These are phyloP conservation scores for Centella asiatica DNA, from an alignment of 129 eudicot species.

Conservation along the genomic window DNA sequence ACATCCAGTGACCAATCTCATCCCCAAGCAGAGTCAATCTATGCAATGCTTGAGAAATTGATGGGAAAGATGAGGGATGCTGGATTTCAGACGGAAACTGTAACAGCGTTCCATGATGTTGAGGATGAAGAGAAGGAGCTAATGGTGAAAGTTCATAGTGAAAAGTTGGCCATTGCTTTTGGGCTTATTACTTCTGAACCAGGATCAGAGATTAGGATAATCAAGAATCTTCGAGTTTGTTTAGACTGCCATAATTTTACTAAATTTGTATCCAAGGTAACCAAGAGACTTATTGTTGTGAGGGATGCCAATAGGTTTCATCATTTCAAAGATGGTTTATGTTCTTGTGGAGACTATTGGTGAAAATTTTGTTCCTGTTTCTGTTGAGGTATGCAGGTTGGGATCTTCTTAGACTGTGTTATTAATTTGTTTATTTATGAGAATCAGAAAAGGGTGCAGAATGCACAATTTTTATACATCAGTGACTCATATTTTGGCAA, in stretches of 20 bases:
- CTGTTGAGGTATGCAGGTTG: slow-evolving; percentile 2
- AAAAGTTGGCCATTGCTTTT: slow-evolving; percentile 83
- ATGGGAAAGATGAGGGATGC: slow-evolving; percentile 82
- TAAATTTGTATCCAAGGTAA: slow-evolving; percentile 64
- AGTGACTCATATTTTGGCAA: too few species aligned
- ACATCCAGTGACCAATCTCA: slow-evolving; percentile 72
- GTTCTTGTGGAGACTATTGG: slow-evolving; percentile 99
- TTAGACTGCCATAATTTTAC: slow-evolving; percentile 91
- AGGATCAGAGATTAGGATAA: slow-evolving; percentile 69
- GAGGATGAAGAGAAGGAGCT: slow-evolving; percentile 98
- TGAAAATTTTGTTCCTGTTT: slow-evolving; percentile 18
- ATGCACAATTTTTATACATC: too few species aligned
- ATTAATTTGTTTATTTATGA: neutral
- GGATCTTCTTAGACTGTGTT: neutral
- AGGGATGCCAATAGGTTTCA: slow-evolving; percentile 97
- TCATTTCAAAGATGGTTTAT: slow-evolving; percentile 75
- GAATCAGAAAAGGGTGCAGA: too few species aligned
- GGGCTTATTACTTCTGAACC: slow-evolving; percentile 60
- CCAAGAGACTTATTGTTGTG: slow-evolving; percentile 64
- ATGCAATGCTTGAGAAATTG: slow-evolving; percentile 52
- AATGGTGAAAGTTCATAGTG: slow-evolving; percentile 95
- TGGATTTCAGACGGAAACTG: slow-evolving; percentile 76
- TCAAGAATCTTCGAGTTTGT: slow-evolving; percentile 90
- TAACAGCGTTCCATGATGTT: slow-evolving; percentile 84
- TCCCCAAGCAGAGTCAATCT: slow-evolving; percentile 46